These are phyloP conservation scores for Aspergillus spinulosporus DNA, from an alignment of 2,329 filamentous ascomycete genomes.

Conservation along the genomic window DNA sequence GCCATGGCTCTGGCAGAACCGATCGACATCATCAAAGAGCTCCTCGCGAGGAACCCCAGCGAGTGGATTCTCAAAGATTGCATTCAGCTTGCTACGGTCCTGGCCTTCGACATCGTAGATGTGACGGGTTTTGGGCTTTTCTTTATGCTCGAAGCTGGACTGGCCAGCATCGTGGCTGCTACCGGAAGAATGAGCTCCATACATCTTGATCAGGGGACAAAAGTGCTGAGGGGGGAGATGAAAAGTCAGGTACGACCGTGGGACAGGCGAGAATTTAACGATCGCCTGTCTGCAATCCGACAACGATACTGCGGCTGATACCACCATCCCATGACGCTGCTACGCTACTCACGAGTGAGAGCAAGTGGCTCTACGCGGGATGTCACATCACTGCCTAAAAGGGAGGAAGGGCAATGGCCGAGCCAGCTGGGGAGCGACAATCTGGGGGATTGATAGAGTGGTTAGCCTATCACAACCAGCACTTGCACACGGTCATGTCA, in stretches of 20 bases:
- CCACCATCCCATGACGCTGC: neutral
- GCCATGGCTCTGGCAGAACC: slow-evolving; percentile 54
- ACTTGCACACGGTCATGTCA: slow-evolving; percentile 2
- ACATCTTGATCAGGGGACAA: neutral
- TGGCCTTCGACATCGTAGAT: slow-evolving; percentile 30
- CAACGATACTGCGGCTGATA: neutral
- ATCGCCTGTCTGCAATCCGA: neutral
- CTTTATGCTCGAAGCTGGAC: slow-evolving; percentile 16
- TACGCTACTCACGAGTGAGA: slow-evolving; percentile 1
- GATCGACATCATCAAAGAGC: slow-evolving; percentile 56
- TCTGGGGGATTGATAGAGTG: neutral
- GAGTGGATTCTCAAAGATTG: slow-evolving; percentile 56
- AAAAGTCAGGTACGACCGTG: neutral
- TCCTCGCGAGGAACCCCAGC: slow-evolving; percentile 53
- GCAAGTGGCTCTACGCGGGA: neutral
- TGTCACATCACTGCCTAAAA: neutral
- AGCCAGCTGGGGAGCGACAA: neutral
- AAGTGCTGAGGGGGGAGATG: neutral
- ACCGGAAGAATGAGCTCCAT: neutral
- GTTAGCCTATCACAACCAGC: neutral
- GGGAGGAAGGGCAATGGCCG: neutral
- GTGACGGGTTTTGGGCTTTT: slow-evolving; percentile 16
- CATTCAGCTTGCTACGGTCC: slow-evolving; percentile 30
- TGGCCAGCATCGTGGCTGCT: slow-evolving; percentile 10
- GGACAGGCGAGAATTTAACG: neutral